phyloP scores from a whole-genome alignment of 108 stramenopile species.

The Cyclotella kingstonii region DNA sequence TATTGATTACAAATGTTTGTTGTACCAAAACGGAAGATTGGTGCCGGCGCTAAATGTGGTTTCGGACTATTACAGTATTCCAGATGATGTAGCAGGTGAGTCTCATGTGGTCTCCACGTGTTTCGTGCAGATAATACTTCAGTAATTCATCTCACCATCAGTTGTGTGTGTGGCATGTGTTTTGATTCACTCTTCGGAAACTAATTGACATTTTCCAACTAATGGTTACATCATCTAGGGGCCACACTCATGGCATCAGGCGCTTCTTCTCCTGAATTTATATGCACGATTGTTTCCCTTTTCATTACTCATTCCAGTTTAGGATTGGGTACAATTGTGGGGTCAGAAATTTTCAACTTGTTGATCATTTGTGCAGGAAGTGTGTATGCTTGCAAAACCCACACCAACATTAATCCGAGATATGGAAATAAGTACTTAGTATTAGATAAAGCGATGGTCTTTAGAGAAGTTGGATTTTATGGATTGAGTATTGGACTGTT shows the following conservation, averaged over 20 bases:
- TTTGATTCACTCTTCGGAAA: not conserved
- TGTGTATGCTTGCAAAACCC: conserved; percentile 50
- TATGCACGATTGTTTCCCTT: conserved; percentile 62
- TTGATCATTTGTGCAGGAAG: conserved; percentile 81
- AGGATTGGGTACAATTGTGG: conserved; percentile 76
- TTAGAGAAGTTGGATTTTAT: conserved; percentile 74
- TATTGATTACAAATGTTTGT: not conserved
- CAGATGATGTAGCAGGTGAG: conserved; percentile 70
- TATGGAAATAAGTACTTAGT: conserved; percentile 42
- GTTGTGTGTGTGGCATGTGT: not conserved
- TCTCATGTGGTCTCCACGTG: not conserved
- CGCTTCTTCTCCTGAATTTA: conserved; percentile 73
- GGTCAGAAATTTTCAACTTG: conserved; percentile 81
- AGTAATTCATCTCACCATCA: too few relatives aligned
- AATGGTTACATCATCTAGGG: conserved; percentile 7
- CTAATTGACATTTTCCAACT: not conserved
- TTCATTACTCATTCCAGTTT: conserved; percentile 81
- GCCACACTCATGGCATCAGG: conserved; percentile 86
- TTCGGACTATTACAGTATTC: conserved; percentile 58
- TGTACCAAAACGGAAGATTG: conserved; percentile 26
- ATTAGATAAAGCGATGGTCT: conserved; percentile 57
- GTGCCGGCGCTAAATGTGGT: conserved; percentile 85
- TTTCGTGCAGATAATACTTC: too few relatives aligned
- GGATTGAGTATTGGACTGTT: conserved; percentile 55
- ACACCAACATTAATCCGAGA: conserved; percentile 15